Evolutionary conservation across 441 rosid species (phyloP).

Genomic region (Pelargonium myrrhifolium): DNA sequence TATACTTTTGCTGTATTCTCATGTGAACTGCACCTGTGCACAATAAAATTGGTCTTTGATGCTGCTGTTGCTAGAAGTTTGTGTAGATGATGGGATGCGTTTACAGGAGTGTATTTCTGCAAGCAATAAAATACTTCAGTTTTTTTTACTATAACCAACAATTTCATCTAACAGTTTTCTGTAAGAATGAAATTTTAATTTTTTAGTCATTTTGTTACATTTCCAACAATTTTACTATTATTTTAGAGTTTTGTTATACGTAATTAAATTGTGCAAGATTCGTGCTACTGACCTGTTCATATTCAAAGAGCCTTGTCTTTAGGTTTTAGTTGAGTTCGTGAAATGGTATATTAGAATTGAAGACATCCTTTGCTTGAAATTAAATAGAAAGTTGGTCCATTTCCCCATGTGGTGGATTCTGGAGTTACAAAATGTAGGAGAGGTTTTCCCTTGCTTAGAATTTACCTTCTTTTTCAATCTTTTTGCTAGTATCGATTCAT

Average conservation of each 20-base stretch:
- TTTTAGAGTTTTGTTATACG: background rate
- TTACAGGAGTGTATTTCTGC: no score
- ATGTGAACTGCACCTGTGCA: slow-evolving; percentile 7
- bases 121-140: no score
- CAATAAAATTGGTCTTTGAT: background rate
- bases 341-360: background rate
- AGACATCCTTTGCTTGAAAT: no score
- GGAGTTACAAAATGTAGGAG: background rate
- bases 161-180: no score
- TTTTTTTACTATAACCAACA: no score
- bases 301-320: background rate
- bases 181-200: background rate
- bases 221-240: background rate
- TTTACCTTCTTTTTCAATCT: no score
- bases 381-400: no score
- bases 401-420: no score
- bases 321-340: background rate
- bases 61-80: background rate
- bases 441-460: no score
- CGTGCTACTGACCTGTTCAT: background rate
- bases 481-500: background rate
- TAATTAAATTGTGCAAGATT: background rate
- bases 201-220: background rate
- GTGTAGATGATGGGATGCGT: background rate
- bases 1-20: background rate